Percentiles rank a stretch among this genome's conserved stretches.
Evolutionary conservation across 2,329 filamentous ascomycete genomes (phyloP).

Genomic region (Apiospora pterosperma): DNA sequence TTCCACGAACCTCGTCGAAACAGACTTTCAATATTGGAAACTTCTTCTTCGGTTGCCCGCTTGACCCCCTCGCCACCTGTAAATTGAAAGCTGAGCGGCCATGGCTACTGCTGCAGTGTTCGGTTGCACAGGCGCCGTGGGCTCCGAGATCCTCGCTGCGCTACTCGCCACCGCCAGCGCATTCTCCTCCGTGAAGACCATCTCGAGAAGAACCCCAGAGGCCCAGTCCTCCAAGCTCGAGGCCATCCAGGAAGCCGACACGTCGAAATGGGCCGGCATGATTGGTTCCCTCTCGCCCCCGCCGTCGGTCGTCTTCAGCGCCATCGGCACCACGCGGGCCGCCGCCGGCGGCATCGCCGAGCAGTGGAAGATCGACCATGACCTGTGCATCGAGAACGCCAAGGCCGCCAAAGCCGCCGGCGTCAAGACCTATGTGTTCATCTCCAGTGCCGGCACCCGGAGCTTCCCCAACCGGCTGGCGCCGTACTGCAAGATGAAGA

Average conservation of each 20-base stretch:
- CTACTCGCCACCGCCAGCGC: conserved; percentile 50
- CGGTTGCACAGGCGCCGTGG: conserved; percentile 66
- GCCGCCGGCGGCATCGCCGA: conserved; percentile 71
- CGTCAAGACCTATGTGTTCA: conserved; percentile 71
- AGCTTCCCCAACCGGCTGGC: conserved; percentile 35
- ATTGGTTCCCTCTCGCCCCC: conserved; percentile 53
- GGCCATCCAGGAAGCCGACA: conserved; percentile 65
- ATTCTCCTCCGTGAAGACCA: conserved; percentile 56
- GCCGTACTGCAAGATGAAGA: conserved; percentile 65
- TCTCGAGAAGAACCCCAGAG: conserved; percentile 63
- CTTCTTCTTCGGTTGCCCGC: not conserved
- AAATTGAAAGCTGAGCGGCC: not conserved
- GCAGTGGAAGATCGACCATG: conserved; percentile 86
- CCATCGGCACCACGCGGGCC: conserved; percentile 75
- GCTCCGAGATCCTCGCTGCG: conserved; percentile 68
- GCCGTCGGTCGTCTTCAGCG: conserved; percentile 68
- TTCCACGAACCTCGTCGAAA: not conserved
- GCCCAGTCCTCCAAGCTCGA: conserved; percentile 55
- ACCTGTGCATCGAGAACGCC: conserved; percentile 78
- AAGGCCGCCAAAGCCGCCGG: conserved; percentile 71
- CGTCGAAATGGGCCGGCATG: conserved; percentile 62
- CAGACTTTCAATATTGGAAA: not conserved
- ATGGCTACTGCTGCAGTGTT: conserved; percentile 53
- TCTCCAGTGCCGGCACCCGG: conserved; percentile 57
- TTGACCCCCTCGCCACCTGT: not conserved